Percentiles rank a stretch among this genome's conserved stretches.
Conservation (phyloP, 2,329 filamentous ascomycete genomes). For the Paraphaeosphaeria sporulosa region DNA sequence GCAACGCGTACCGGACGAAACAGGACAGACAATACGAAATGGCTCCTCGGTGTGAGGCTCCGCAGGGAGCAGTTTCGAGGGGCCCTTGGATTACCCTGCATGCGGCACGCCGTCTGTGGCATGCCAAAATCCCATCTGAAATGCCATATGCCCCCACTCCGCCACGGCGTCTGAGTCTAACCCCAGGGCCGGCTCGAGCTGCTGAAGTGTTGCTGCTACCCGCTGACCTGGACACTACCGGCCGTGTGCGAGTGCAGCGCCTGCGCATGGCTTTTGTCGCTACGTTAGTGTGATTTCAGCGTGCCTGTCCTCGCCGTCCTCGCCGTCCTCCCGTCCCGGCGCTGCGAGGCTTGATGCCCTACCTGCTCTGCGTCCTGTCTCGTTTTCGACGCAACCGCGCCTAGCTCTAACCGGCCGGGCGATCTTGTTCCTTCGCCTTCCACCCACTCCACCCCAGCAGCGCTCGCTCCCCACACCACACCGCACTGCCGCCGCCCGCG, state of each 20-base stretch:
- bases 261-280: not conserved
- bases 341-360: not conserved
- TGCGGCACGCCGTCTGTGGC: slow-evolving; percentile 1
- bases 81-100: slow-evolving; percentile 10
- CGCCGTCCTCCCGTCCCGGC: not conserved
- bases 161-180: slow-evolving; percentile 2
- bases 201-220: slow-evolving; percentile 5
- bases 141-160: slow-evolving; percentile 7
- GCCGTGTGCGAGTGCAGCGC: not conserved
- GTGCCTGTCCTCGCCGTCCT: not conserved
- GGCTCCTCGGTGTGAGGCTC: not conserved
- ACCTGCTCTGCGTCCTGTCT: no score
- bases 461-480: slow-evolving; percentile 8
- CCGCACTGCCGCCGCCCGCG: slow-evolving; percentile 7
- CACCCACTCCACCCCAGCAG: slow-evolving; percentile 1
- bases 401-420: slow-evolving; percentile 3
- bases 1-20: not conserved
- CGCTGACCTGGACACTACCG: not conserved
- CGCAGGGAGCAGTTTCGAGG: not conserved
- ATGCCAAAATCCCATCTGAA: slow-evolving; percentile 11
- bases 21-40: not conserved
- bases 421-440: slow-evolving; percentile 6
- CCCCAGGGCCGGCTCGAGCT: slow-evolving; percentile 1
- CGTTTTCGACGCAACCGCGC: not conserved
- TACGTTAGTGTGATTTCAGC: not conserved